phyloP scores from a whole-genome alignment of 306 rosid species.

The Corylus americana region DNA sequence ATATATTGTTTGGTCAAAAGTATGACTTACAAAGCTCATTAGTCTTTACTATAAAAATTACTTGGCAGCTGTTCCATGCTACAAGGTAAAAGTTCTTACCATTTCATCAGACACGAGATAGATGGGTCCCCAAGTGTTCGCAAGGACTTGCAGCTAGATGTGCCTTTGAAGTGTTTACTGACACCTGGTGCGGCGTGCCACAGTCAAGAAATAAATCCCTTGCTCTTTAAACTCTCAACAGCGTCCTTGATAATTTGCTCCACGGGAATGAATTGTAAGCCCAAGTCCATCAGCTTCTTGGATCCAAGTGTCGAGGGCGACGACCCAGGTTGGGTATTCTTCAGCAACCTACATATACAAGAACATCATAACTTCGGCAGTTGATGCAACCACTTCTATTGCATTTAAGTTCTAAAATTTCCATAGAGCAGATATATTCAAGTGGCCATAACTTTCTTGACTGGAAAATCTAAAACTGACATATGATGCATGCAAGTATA shows the following conservation, averaged over 20 bases:
- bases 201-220: constrained; percentile 51
- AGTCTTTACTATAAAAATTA: neutral
- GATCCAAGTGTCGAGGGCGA: constrained; percentile 60
- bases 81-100: neutral
- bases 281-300: constrained; percentile 68
- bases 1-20: too few species aligned
- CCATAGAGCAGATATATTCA: neutral
- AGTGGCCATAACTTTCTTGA: too few species aligned
- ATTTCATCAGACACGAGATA: neutral
- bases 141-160: too few species aligned
- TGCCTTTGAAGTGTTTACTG: neutral
- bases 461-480: neutral
- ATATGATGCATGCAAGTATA: neutral
- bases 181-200: neutral
- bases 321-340: constrained; percentile 75
- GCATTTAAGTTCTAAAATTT: neutral
- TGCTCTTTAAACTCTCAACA: constrained; percentile 74
- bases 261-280: constrained; percentile 75
- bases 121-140: too few species aligned
- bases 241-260: constrained; percentile 84
- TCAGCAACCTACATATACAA: constrained; percentile 45
- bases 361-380: constrained; percentile 8
- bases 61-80: too few species aligned
- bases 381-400: neutral
- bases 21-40: too few species aligned